These are phyloP conservation scores for Thozetella sp. DNA, from an alignment of 495 filamentous ascomycete genomes.

Conservation along the genomic window DNA sequence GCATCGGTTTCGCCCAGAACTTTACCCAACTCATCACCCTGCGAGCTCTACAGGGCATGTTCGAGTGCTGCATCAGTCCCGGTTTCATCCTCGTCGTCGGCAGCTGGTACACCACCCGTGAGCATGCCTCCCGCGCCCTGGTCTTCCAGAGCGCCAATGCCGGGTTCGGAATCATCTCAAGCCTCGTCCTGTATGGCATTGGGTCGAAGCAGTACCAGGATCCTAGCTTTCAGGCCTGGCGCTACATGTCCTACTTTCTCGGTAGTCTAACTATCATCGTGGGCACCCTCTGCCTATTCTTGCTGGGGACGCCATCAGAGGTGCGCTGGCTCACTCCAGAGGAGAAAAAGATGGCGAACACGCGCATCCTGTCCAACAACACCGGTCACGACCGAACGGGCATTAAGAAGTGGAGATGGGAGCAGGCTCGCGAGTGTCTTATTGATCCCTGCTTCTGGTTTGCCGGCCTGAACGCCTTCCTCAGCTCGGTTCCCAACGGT, in stretches of 20 bases:
- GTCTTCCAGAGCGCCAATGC: slow-evolving; percentile 40
- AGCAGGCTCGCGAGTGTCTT: slow-evolving; percentile 31
- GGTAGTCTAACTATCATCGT: slow-evolving; percentile 28
- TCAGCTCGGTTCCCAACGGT: slow-evolving; percentile 51
- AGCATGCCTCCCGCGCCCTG: slow-evolving; percentile 30
- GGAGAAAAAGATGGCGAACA: slow-evolving; percentile 35
- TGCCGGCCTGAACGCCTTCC: slow-evolving; percentile 42
- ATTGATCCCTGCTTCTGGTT: slow-evolving; percentile 41
- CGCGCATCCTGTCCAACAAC: slow-evolving; percentile 30
- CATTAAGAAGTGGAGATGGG: slow-evolving; percentile 32
- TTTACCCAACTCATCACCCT: slow-evolving; percentile 29
- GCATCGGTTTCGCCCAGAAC: slow-evolving; percentile 30
- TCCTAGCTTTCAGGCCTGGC: slow-evolving; percentile 32
- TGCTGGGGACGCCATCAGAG: slow-evolving; percentile 34
- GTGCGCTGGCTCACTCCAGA: slow-evolving; percentile 31
- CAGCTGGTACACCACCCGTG: slow-evolving; percentile 34
- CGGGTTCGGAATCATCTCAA: slow-evolving; percentile 34
- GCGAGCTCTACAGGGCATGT: slow-evolving; percentile 33
- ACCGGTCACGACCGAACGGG: slow-evolving; percentile 30
- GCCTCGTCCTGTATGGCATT: slow-evolving; percentile 34
- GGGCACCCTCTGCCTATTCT: slow-evolving; percentile 27
- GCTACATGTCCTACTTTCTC: slow-evolving; percentile 37
- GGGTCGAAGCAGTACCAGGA: slow-evolving; percentile 25
- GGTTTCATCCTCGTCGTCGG: slow-evolving; percentile 35
- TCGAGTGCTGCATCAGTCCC: slow-evolving; percentile 41